Percentiles rank a stretch among this genome's conserved stretches.
These are phyloP conservation scores for Triangularia verruculosa DNA, from an alignment of 2,329 filamentous ascomycete genomes.

Conservation along the genomic window DNA sequence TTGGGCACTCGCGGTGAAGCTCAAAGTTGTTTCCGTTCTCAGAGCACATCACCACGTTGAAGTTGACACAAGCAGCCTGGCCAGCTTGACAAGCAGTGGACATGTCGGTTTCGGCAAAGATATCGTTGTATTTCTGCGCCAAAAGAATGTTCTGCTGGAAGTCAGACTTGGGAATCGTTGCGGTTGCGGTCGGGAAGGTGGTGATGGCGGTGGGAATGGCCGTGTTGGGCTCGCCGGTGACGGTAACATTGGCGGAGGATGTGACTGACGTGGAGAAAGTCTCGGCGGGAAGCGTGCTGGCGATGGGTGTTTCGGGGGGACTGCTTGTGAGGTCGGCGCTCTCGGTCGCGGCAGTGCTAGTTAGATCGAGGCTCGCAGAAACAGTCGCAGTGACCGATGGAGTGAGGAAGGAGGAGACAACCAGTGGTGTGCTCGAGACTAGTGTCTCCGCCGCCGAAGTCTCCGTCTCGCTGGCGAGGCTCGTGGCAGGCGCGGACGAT, in stretches of 20 bases:
- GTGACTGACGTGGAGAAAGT: background rate
- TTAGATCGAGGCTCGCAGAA: background rate
- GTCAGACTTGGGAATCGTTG: slow-evolving; percentile 40
- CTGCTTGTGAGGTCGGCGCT: background rate
- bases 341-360: background rate
- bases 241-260: slow-evolving; percentile 16
- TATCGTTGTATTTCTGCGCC: slow-evolving; percentile 45
- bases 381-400: background rate
- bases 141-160: slow-evolving; percentile 46
- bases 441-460: background rate
- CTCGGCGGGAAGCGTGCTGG: background rate
- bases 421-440: background rate
- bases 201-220: slow-evolving; percentile 43
- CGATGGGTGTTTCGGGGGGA: background rate
- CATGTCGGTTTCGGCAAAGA: slow-evolving; percentile 44
- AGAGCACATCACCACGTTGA: slow-evolving; percentile 48
- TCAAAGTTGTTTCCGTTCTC: slow-evolving; percentile 42
- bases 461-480: background rate
- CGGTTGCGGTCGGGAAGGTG: slow-evolving; percentile 32
- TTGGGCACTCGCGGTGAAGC: slow-evolving; percentile 31
- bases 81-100: slow-evolving; percentile 45
- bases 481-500: background rate
- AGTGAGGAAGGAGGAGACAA: background rate
- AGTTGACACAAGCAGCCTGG: slow-evolving; percentile 53
- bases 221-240: slow-evolving; percentile 38